Conservation (phyloP, 345 rosid species). For the Excoecaria cochinchinensis region DNA sequence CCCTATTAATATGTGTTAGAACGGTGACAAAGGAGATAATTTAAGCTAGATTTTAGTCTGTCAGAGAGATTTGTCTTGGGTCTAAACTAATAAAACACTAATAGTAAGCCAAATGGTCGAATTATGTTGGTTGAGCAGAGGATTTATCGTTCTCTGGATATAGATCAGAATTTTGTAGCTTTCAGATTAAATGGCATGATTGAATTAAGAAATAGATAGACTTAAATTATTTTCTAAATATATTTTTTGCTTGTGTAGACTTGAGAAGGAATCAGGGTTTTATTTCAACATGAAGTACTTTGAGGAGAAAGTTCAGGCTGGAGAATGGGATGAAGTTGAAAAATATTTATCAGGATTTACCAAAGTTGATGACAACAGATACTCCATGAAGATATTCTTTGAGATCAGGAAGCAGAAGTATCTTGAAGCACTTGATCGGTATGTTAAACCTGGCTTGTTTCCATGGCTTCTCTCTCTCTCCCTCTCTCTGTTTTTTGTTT, state of each 20-base stretch:
- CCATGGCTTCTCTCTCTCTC: too few relatives aligned
- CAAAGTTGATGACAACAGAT: slow-evolving; percentile 66
- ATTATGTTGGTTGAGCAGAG: slow-evolving; percentile 1
- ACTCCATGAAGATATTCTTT: slow-evolving; percentile 84
- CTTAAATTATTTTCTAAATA: background rate
- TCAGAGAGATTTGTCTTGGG: background rate
- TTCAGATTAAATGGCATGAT: background rate
- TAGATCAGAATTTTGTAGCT: background rate
- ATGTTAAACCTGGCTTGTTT: slow-evolving; percentile 13
- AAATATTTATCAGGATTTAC: slow-evolving; percentile 65
- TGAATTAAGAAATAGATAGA: slow-evolving; percentile 1
- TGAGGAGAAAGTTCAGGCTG: slow-evolving; percentile 71
- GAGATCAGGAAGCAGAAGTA: slow-evolving; percentile 90
- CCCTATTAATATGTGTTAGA: background rate
- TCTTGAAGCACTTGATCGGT: slow-evolving; percentile 89
- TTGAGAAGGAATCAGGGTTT: slow-evolving; percentile 70
- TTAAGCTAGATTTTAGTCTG: background rate
- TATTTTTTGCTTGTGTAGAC: slow-evolving; percentile 32
- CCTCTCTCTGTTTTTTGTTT: too few relatives aligned
- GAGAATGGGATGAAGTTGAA: slow-evolving; percentile 77
- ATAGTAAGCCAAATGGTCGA: background rate
- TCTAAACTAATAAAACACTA: background rate
- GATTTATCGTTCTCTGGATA: background rate
- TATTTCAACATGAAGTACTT: slow-evolving; percentile 70
- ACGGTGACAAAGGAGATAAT: background rate